phyloP scores from a whole-genome alignment of 1,139 yeast genomes.

The Yamadazyma dendronema region DNA sequence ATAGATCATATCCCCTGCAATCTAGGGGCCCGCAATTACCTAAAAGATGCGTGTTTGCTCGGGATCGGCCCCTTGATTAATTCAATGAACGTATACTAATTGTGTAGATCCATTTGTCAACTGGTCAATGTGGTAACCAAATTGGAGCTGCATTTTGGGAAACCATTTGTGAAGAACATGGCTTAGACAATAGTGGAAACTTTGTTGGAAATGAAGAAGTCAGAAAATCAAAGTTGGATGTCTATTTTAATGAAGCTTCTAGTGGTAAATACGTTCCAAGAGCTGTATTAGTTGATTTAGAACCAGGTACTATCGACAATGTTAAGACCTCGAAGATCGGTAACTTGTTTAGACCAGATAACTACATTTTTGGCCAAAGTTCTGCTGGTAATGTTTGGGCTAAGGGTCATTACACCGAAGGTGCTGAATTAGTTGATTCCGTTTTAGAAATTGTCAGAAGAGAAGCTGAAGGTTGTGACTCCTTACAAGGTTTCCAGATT shows the following conservation, averaged over 20 bases:
- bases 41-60: background rate
- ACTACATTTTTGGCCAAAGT: constrained; percentile 83
- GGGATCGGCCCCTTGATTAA: background rate
- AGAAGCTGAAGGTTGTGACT: constrained; percentile 91
- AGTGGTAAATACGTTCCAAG: constrained; percentile 90
- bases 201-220: constrained; percentile 67
- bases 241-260: constrained; percentile 58
- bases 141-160: constrained; percentile 98
- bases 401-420: constrained; percentile 94
- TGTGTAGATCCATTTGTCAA: constrained; percentile 81
- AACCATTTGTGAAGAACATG: constrained; percentile 96
- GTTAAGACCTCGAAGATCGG: constrained; percentile 78
- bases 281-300: constrained; percentile 87
- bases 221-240: constrained; percentile 57
- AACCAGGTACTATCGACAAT: constrained; percentile 89
- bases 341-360: constrained; percentile 86
- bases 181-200: constrained; percentile 81
- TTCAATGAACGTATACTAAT: background rate
- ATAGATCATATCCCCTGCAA: background rate
- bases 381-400: constrained; percentile 98
- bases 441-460: constrained; percentile 88
- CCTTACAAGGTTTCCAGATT: constrained; percentile 91
- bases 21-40: background rate
- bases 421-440: constrained; percentile 88
- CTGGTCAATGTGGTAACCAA: constrained; percentile 99